Evolutionary conservation across 768 basidiomycete genomes (phyloP).

Genomic region (Hypholoma fasciculare): DNA sequence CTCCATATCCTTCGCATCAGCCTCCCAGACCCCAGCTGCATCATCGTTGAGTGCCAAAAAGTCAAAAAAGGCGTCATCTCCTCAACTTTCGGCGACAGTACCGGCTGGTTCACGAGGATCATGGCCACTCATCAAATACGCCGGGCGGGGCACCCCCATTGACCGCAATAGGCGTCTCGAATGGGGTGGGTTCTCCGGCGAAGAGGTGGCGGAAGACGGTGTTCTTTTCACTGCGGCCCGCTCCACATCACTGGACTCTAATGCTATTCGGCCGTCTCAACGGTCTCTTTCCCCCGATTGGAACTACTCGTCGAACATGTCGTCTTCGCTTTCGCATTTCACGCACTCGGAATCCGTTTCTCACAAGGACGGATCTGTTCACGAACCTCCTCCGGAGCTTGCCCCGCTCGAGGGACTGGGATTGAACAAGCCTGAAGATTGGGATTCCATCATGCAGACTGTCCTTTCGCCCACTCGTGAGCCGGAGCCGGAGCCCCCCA

Average conservation of each 20-base stretch:
- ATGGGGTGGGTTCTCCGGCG: slow-evolving; percentile 41
- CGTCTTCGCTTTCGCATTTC: slow-evolving; percentile 19
- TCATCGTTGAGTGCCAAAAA: slow-evolving; percentile 21
- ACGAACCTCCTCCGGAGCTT: slow-evolving; percentile 28
- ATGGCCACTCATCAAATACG: slow-evolving; percentile 44
- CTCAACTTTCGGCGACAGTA: slow-evolving; percentile 25
- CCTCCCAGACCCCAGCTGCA: slow-evolving; percentile 27
- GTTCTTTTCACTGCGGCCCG: slow-evolving; percentile 39
- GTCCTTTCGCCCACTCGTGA: slow-evolving; percentile 28
- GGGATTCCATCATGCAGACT: slow-evolving; percentile 41
- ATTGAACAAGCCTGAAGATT: slow-evolving; percentile 35
- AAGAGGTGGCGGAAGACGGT: slow-evolving; percentile 43
- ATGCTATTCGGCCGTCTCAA: slow-evolving; percentile 18
- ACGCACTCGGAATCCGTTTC: slow-evolving; percentile 10
- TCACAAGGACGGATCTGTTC: slow-evolving; percentile 8
- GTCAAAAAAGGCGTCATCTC: slow-evolving; percentile 26
- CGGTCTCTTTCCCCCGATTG: slow-evolving; percentile 36
- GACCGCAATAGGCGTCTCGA: slow-evolving; percentile 42
- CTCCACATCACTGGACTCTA: slow-evolving; percentile 42
- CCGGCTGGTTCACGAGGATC: slow-evolving; percentile 36
- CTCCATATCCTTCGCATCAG: slow-evolving; percentile 35
- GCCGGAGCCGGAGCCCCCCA: neutral
- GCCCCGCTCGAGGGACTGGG: slow-evolving; percentile 34
- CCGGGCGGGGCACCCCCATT: slow-evolving; percentile 50
- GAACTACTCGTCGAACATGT: slow-evolving; percentile 32